Conservation (phyloP, 2,329 filamentous ascomycete genomes). For the Diaporthe ampelina region DNA sequence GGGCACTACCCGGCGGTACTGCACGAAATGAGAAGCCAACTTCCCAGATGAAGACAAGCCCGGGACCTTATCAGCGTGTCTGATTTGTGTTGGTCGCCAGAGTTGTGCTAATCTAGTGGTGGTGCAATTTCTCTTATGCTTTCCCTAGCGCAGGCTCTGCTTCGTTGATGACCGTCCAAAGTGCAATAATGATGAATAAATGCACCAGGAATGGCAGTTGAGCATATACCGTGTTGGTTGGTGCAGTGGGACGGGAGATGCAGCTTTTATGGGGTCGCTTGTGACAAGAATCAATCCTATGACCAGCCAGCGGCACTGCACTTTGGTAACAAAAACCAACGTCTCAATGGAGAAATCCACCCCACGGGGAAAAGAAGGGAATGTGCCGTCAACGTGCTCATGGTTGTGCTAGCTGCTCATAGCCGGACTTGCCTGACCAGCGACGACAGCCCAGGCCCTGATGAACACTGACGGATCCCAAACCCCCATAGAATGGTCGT, state of each 20-base stretch:
- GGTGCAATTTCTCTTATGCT: constrained; percentile 27
- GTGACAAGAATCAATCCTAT: neutral
- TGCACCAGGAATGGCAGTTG: neutral
- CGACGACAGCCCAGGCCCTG: neutral
- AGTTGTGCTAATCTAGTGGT: constrained; percentile 28
- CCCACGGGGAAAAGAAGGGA: neutral
- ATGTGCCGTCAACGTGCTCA: neutral
- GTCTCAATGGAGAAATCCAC: neutral
- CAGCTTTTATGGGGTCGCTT: neutral
- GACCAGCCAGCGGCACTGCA: neutral
- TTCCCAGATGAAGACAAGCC: constrained; percentile 23
- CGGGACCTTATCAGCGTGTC: constrained; percentile 7
- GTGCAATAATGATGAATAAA: constrained; percentile 21
- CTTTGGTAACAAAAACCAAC: neutral
- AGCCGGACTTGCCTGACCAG: neutral
- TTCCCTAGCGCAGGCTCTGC: constrained; percentile 8
- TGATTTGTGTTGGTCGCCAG: constrained; percentile 19
- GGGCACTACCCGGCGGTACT: neutral
- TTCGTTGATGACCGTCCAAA: constrained; percentile 7
- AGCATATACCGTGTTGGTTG: neutral
- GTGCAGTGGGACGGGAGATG: neutral
- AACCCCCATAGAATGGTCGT: neutral
- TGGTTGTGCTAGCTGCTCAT: neutral
- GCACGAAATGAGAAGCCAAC: constrained; percentile 18
- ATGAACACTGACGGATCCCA: neutral